These are phyloP conservation scores for Punica granatum DNA, from an alignment of 345 rosid species.

Conservation along the genomic window DNA sequence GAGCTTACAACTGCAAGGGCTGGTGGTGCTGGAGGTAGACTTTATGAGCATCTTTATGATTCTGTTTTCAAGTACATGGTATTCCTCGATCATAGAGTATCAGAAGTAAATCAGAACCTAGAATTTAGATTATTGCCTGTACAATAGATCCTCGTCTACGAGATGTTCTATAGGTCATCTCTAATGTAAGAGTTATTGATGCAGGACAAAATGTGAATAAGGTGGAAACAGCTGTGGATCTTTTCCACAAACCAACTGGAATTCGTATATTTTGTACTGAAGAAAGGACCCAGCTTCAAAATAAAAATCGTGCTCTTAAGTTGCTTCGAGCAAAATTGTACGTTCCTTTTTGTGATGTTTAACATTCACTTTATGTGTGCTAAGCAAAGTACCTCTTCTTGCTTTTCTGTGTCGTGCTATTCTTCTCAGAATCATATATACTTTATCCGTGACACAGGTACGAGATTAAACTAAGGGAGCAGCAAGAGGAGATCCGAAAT, in stretches of 20 bases:
- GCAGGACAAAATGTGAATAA: slow-evolving; percentile 97
- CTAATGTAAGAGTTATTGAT: slow-evolving; percentile 14
- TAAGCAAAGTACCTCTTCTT: background rate
- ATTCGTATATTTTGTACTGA: slow-evolving; percentile 95
- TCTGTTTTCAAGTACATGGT: background rate
- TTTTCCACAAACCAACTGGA: slow-evolving; percentile 87
- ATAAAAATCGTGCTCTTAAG: slow-evolving; percentile 76
- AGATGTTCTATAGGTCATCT: background rate
- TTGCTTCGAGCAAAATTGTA: slow-evolving; percentile 92
- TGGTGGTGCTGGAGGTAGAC: slow-evolving; percentile 95
- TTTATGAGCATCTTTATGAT: slow-evolving; percentile 3
- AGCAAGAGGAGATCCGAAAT: slow-evolving; percentile 66
- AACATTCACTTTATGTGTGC: background rate
- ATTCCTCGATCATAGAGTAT: background rate
- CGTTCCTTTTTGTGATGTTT: slow-evolving; percentile 9
- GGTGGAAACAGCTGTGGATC: slow-evolving; percentile 97
- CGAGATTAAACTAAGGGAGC: slow-evolving; percentile 90
- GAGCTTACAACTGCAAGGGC: slow-evolving; percentile 95
- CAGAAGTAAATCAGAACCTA: background rate
- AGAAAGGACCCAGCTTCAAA: slow-evolving; percentile 83
- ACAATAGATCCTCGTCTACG: background rate
- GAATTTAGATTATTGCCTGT: background rate
- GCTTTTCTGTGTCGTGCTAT: background rate
- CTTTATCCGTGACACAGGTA: slow-evolving; percentile 38
- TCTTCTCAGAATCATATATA: background rate